phyloP scores from a whole-genome alignment of 140 eudicot species.

The Oenanthe javanica region DNA sequence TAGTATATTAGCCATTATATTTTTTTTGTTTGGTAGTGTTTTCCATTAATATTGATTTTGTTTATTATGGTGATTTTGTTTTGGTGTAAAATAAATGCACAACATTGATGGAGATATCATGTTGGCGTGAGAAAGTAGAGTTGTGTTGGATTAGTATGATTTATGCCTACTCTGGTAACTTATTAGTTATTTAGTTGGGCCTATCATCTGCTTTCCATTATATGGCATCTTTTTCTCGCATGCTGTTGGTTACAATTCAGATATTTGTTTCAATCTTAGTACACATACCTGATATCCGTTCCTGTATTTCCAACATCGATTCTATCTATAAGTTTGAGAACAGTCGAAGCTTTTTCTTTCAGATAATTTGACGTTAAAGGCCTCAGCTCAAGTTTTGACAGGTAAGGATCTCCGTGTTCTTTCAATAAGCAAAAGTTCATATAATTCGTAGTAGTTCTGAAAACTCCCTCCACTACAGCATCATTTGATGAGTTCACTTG shows the following conservation, averaged over 20 bases:
- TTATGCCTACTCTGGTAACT: background rate
- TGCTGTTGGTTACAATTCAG: background rate
- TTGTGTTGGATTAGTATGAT: background rate
- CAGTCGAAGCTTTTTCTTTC: slow-evolving; percentile 23
- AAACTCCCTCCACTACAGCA: slow-evolving; percentile 41
- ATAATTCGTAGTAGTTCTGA: slow-evolving; percentile 33
- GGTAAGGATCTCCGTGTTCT: slow-evolving; percentile 43
- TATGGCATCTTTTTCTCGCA: background rate
- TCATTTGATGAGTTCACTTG: slow-evolving; percentile 36
- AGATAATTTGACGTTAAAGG: slow-evolving; percentile 32
- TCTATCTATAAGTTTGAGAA: slow-evolving; percentile 51
- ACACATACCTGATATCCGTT: slow-evolving; percentile 40
- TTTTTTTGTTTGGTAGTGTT: background rate
- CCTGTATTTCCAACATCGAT: slow-evolving; percentile 52
- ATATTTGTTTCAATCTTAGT: background rate
- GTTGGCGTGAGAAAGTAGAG: background rate
- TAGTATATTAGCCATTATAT: background rate
- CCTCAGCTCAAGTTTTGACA: slow-evolving; percentile 61
- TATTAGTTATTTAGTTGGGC: background rate
- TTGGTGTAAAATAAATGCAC: background rate
- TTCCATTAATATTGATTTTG: background rate
- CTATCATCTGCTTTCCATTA: background rate
- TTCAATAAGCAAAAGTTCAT: slow-evolving; percentile 42
- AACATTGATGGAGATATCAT: background rate
- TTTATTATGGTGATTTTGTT: background rate